Evolutionary conservation across 2,329 filamentous ascomycete species (phyloP).

Genomic region (Fusarium heterosporum): DNA sequence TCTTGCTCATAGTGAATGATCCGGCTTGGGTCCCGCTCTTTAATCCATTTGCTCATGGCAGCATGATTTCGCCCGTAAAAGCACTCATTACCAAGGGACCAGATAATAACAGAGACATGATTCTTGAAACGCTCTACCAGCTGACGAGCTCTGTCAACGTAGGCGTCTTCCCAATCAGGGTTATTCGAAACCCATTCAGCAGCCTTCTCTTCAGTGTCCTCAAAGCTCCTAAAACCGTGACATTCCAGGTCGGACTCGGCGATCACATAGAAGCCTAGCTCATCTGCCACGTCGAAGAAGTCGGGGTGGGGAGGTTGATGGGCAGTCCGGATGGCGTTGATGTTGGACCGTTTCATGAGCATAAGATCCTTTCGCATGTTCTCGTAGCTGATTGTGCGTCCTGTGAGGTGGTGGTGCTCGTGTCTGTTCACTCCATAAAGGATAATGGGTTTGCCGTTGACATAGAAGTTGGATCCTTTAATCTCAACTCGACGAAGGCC

Average conservation of each 20-base stretch:
- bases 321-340: conserved; percentile 76
- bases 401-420: conserved; percentile 73
- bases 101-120: conserved; percentile 74
- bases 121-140: conserved; percentile 71
- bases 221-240: conserved; percentile 58
- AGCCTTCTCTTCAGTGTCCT: conserved; percentile 14
- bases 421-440: conserved; percentile 78
- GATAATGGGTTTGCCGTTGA: conserved; percentile 74
- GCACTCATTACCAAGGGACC: conserved; percentile 78
- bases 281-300: conserved; percentile 71
- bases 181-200: conserved; percentile 64
- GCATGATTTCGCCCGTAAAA: conserved; percentile 76
- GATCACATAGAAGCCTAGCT: conserved; percentile 73
- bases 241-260: conserved; percentile 68
- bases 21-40: conserved; percentile 64
- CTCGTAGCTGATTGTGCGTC: conserved; percentile 70
- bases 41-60: conserved; percentile 75
- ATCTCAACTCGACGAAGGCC: conserved; percentile 74
- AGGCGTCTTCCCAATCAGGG: conserved; percentile 70
- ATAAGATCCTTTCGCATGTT: conserved; percentile 71
- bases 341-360: conserved; percentile 75
- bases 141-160: conserved; percentile 74
- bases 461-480: conserved; percentile 68
- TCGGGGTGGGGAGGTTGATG: conserved; percentile 73
- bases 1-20: conserved; percentile 76